Percentiles rank a stretch among this genome's conserved stretches.
Conservation (phyloP, 352 stramenopile genomes). For the Thalassiosira livingstoniorum region DNA sequence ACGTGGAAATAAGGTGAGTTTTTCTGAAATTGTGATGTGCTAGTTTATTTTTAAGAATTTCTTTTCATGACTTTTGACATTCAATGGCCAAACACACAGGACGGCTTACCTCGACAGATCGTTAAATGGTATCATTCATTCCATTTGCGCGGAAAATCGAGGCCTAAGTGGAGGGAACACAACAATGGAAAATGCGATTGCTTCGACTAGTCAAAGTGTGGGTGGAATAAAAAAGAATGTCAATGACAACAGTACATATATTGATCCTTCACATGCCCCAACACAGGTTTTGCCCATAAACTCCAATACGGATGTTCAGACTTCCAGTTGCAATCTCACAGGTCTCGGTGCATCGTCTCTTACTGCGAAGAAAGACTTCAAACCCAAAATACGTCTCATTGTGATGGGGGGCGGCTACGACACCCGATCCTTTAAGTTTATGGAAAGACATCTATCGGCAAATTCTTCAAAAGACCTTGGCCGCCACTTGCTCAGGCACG, state of each 20-base stretch:
- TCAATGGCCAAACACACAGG: conserved; percentile 25
- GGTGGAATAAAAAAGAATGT: too few species aligned
- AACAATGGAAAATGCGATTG: neutral
- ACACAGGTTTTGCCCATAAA: too few species aligned
- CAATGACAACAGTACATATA: too few species aligned
- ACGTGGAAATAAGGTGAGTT: conserved; percentile 70
- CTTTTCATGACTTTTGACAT: neutral
- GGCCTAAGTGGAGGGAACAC: neutral
- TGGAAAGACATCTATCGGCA: conserved; percentile 42
- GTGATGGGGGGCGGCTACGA: conserved; percentile 79
- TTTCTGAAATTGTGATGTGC: neutral
- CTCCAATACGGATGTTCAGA: too few species aligned
- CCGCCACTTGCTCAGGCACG: too few species aligned
- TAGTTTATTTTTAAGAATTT: neutral
- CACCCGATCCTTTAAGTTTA: conserved; percentile 64
- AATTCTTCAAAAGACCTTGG: conserved; percentile 17
- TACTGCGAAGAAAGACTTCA: too few species aligned
- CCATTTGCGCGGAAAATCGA: neutral
- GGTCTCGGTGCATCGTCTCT: too few species aligned
- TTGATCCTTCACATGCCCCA: too few species aligned
- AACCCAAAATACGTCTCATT: conserved; percentile 70
- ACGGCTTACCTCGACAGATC: conserved; percentile 73
- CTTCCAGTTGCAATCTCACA: too few species aligned
- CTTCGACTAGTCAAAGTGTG: too few species aligned
- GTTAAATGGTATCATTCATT: conserved; percentile 48